Evolutionary conservation across 805 yeast species (phyloP).

Genomic region (Isabelozyma gotoi): DNA sequence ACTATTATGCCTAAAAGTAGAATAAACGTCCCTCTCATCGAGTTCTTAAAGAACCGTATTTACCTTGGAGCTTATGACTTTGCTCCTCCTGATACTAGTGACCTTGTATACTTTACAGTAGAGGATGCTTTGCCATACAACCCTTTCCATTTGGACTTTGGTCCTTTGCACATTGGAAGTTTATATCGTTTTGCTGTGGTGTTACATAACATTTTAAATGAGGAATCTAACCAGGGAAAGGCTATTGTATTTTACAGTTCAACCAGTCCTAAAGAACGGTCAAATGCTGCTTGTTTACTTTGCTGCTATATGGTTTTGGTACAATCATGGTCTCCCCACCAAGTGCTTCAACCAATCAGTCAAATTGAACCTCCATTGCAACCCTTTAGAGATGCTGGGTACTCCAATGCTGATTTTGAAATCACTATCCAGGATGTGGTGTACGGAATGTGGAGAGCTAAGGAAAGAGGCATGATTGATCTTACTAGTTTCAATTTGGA

Average conservation of each 20-base stretch:
- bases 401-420: constrained; percentile 91
- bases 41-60: constrained; percentile 56
- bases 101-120: constrained; percentile 81
- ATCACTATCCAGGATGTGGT: constrained; percentile 92
- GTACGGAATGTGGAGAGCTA: constrained; percentile 97
- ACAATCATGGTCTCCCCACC: constrained; percentile 98
- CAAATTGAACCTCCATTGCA: constrained; percentile 92
- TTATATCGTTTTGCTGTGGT: constrained; percentile 93
- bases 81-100: constrained; percentile 73
- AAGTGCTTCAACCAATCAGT: constrained; percentile 90
- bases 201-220: constrained; percentile 87
- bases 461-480: constrained; percentile 86
- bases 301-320: constrained; percentile 94
- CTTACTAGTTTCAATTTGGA: constrained; percentile 84
- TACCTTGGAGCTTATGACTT: constrained; percentile 88
- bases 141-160: constrained; percentile 94
- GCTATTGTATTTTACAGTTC: constrained; percentile 90
- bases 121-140: constrained; percentile 92
- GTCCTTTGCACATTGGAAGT: constrained; percentile 92
- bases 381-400: constrained; percentile 97
- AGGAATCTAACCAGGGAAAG: constrained; percentile 76
- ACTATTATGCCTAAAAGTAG: constrained; percentile 16
- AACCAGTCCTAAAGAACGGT: constrained; percentile 74
- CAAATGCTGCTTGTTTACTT: constrained; percentile 91
- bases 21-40: constrained; percentile 35